Evolutionary conservation across 2,329 filamentous ascomycete species (phyloP), one percentile per base, ranked within the genome.

Genomic region (Aspergillus amoenus): DNA sequence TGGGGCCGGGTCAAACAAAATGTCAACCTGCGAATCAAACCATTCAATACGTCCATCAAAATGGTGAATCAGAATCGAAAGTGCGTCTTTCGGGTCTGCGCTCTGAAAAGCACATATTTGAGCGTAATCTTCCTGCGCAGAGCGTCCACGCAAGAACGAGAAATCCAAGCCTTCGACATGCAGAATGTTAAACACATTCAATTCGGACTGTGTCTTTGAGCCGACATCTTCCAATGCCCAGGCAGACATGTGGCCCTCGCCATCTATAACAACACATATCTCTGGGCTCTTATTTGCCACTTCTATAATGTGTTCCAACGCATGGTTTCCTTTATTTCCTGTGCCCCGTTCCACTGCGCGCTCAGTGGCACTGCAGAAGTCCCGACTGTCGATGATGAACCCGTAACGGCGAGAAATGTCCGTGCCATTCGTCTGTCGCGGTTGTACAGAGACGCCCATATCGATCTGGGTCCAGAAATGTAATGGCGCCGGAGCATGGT

Each of bases 211-310:
- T 32, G 81, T 79, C 68, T 88, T 91, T 65, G 84, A 87, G 37
- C 89, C 88, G 18, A 96, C 84, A 68, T 93, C 93, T 71, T 97
- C 93, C 55, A 99, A 77, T 0, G 91, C 93, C 90, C 93, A 97
- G 0, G 91, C 91, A 41, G 90, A 92, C 88, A 97, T 91, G 63
- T 88, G 87, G 1, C 93, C 93, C 47, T 82, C 79, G n/a, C 88
- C 87, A 73, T 97, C 91, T 47, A 96, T 80, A 8, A 93, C 86
- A 22, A 97, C 82, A 64, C 92, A 94, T 3, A 99, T 85, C 70
- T 99, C 94, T 0, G 93, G 91, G 55, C 84, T 89, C 52, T 88
- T 88, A 60, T 93, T 94, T 9, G 91, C 91, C 64, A 97, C 83
- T 64, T 92, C 89, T 43, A 96, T 88, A 5, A 97, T 79, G 69